A percentile compares a stretch with the other conserved stretches of the same genome.
These are phyloP conservation scores for Triticum urartu DNA, from an alignment of 176 grass and related monocot genomes.

Conservation along the genomic window DNA sequence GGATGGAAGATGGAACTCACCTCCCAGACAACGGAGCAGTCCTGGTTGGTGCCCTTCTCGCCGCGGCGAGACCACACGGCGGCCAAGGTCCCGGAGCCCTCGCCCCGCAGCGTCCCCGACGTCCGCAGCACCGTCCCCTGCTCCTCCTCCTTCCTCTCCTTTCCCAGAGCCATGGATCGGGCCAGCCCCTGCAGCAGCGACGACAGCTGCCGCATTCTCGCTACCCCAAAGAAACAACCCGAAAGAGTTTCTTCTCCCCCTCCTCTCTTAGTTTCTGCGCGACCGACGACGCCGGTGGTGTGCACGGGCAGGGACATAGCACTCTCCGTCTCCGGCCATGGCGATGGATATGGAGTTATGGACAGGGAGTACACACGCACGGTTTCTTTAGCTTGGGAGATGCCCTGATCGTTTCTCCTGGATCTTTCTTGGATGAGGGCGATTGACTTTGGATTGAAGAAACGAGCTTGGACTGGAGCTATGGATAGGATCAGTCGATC, in stretches of 20 bases:
- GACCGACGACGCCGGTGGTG: background rate
- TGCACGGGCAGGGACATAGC: constrained; percentile 24
- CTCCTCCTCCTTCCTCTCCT: constrained; percentile 27
- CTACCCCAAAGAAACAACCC: background rate
- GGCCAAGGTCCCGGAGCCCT: constrained; percentile 53
- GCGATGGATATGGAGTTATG: background rate
- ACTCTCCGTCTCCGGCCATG: background rate
- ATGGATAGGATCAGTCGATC: background rate
- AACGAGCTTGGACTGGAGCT: constrained; percentile 1
- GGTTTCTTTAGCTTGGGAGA: background rate
- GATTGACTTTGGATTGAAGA: constrained; percentile 6
- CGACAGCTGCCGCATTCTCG: constrained; percentile 76
- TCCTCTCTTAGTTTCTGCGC: too few relatives aligned
- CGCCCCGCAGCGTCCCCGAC: constrained; percentile 61
- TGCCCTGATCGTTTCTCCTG: constrained; percentile 2
- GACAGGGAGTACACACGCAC: background rate
- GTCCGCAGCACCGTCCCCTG: constrained; percentile 48
- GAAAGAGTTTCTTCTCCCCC: background rate
- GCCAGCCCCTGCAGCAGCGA: constrained; percentile 74
- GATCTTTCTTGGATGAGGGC: background rate
- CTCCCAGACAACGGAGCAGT: constrained; percentile 94
- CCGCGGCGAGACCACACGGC: constrained; percentile 78
- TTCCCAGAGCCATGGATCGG: constrained; percentile 63
- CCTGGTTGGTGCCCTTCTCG: constrained; percentile 94
- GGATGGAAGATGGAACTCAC: background rate